phyloP scores from a whole-genome alignment of 1,284 basidiomycete genomes.

The Meripilus lineatus region DNA sequence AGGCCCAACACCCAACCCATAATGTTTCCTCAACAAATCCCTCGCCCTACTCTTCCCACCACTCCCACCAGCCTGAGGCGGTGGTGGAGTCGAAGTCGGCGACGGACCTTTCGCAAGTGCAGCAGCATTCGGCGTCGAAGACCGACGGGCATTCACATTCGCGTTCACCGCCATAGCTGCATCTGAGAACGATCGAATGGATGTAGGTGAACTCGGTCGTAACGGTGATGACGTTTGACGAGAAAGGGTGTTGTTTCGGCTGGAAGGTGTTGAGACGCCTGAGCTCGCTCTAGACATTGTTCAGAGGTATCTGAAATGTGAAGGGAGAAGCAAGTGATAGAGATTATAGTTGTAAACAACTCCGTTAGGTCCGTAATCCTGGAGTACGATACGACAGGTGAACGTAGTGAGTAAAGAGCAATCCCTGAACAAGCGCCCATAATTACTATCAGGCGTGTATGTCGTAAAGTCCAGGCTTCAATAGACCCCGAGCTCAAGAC shows the following conservation, averaged over 20 bases:
- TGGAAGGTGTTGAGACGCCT: neutral
- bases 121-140: neutral
- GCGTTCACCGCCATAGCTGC: neutral
- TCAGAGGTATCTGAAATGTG: neutral
- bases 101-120: neutral
- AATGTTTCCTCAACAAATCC: constrained; percentile 77
- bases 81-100: constrained; percentile 10
- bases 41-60: constrained; percentile 60
- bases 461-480: too few relatives aligned
- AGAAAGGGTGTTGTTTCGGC: constrained; percentile 8
- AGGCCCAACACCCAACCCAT: constrained; percentile 70
- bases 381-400: too few relatives aligned
- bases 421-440: too few relatives aligned
- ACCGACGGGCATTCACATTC: neutral
- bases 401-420: too few relatives aligned
- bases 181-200: constrained; percentile 7
- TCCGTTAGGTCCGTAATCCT: too few relatives aligned
- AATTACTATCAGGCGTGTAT: too few relatives aligned
- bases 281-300: neutral
- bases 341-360: too few relatives aligned
- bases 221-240: constrained; percentile 23
- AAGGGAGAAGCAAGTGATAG: too few relatives aligned
- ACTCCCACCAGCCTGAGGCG: constrained; percentile 13
- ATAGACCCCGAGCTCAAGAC: too few relatives aligned
- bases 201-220: constrained; percentile 21